Base-by-base conservation (phyloP, 2,329 filamentous ascomycete species). In the Dactylellina leptospora region DNA sequence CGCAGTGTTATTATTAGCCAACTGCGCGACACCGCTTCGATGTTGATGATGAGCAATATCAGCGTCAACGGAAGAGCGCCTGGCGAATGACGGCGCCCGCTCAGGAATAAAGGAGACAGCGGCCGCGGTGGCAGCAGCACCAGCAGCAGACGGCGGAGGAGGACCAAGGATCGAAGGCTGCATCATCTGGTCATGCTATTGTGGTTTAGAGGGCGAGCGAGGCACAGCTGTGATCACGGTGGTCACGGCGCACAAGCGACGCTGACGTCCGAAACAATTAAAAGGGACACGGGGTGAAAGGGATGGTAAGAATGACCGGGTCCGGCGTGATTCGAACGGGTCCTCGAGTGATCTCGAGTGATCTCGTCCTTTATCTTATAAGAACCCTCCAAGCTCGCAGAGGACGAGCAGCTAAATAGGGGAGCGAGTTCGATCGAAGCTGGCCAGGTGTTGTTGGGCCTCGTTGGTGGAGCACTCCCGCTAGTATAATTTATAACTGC, bases 121-220 rank as follows among this genome's bases (percentile, higher is more conserved):
- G 2, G 66, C 36, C 16, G 50, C 51, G 13, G 51, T 13, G 18
- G 23, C 33, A 36, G 40, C 16, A 33, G 42, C 40, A 25, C 27
- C 42, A 18, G 48, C 9, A 33, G 40, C 40, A 30, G 56, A 22
- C 18, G 38, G 18, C 18, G 64, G 64, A 30, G 45, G 28, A 40
- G 56, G 47, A 66, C 54, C 62, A 54, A 72, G 51, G 59, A 72
- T 55, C 33, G 59, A 59, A 28, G 68, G 68, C 51, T 72, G 68
- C 68, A 72, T 72, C 68, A 72, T 72, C 61, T 66, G 61, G 61
- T 66, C 61, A 66, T 66, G 61, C 61, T 66, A 47, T 33, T 48
- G 30, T 25, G 18, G 33, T 18, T 33, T 66, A 3, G 50, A 42
- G 40, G 53, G 51, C 30, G 50, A 48, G 30, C 48, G 36, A 11